Evolutionary conservation across 345 rosid species (phyloP).

Genomic region (Boechera retrofracta): DNA sequence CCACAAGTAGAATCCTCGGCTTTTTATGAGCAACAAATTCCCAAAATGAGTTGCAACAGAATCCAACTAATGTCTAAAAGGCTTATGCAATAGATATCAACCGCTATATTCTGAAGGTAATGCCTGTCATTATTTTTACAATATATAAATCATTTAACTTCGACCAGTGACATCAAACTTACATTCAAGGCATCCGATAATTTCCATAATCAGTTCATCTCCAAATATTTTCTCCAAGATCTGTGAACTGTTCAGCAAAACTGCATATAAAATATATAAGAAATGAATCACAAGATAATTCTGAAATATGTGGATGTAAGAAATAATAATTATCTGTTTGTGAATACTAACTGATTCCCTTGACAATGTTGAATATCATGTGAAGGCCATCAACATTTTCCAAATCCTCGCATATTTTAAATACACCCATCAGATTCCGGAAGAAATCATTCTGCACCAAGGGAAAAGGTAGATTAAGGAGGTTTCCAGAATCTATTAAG

Average conservation of each 20-base stretch:
- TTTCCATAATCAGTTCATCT: slow-evolving; percentile 94
- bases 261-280: slow-evolving; percentile 52
- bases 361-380: slow-evolving; percentile 90
- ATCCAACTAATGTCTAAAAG: slow-evolving; percentile 21
- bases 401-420: slow-evolving; percentile 87
- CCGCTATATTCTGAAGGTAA: slow-evolving; percentile 13
- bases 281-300: slow-evolving; percentile 22
- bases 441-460: slow-evolving; percentile 83
- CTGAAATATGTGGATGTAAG: slow-evolving; percentile 26
- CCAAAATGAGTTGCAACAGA: not conserved
- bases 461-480: slow-evolving; percentile 37
- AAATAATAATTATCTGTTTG: slow-evolving; percentile 17
- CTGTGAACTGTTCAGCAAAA: slow-evolving; percentile 91
- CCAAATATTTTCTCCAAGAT: slow-evolving; percentile 91
- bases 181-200: slow-evolving; percentile 99
- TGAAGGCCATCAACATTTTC: slow-evolving; percentile 89
- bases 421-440: slow-evolving; percentile 79
- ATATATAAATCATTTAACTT: not conserved
- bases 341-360: slow-evolving; percentile 80
- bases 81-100: slow-evolving; percentile 20
- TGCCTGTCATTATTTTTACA: not conserved
- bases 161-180: slow-evolving; percentile 47
- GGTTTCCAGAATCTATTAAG: slow-evolving; percentile 12
- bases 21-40: not conserved
- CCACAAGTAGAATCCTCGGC: slow-evolving; percentile 11